Evolutionary conservation across 176 grass and related monocot genomes (phyloP), one percentile per base, ranked within the genome.

Genomic region (Aegilops speltoides): DNA sequence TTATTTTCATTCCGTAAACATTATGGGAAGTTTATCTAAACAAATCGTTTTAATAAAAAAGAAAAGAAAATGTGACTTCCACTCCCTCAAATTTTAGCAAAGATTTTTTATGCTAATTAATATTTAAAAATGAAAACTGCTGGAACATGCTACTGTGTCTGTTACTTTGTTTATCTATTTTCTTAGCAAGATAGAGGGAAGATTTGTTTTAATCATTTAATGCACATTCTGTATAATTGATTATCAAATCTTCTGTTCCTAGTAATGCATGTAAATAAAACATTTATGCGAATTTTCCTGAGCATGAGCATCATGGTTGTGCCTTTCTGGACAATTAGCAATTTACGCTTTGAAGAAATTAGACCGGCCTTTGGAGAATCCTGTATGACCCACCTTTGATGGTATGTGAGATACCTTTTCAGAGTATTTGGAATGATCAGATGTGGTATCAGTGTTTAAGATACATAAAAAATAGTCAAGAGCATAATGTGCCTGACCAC

Each of bases 21-120:
- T 38, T 57, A 64, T 9, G 79, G 22, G 70, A 89, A 79, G 26
- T 82, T 79, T 72, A 16, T 76, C 32, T 20, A 68, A 33, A 84
- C 25, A 17, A 78, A 82, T 50, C 57, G 64, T 31, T 78, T 69
- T n/a, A 86, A 71, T 70, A 45, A 41, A 26, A 52, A 68, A 31
- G 46, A 57, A 40, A 14, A 14, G 2, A 68, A 63, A 26, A 10
- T 41, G 14, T 25, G 6, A 23, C 11, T 57, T 68, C 37, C 75
- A 26, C 43, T 37, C 29, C 37, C 73, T 85, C 10, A 64, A 34
- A 63, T 57, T 75, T 84, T 10, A 84, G 20, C 75, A 46, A 16
- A 83, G 6, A 23, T 76, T 73, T 50, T 85, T 56, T 32, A 52
- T 73, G 11, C 19, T 60, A 29, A 52, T 52, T 52, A 52, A 52